Percentiles rank a stretch among this genome's conserved stretches.
Conservation (phyloP, 176 grass and related monocot species). For the Carex scoparia region DNA sequence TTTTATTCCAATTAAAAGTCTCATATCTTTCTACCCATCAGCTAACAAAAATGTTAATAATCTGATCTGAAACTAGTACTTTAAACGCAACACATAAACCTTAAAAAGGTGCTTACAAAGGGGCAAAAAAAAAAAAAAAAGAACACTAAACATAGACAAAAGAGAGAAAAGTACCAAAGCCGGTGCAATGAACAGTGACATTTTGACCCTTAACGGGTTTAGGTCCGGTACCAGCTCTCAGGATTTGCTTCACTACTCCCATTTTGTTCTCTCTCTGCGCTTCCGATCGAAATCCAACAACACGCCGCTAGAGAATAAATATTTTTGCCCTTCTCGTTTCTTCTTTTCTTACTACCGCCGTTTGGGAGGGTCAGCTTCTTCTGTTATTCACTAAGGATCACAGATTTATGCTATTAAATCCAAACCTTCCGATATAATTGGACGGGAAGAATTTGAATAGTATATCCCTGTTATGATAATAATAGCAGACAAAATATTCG, state of each 20-base stretch:
- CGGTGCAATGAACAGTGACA: slow-evolving; percentile 98
- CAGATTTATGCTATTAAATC: not conserved
- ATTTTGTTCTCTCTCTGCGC: slow-evolving; percentile 19
- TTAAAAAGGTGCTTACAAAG: not conserved
- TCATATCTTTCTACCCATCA: slow-evolving; percentile 4
- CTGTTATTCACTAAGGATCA: not conserved
- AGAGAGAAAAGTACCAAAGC: slow-evolving; percentile 50
- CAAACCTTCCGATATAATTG: not conserved
- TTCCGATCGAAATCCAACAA: not conserved
- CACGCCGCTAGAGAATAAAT: not conserved
- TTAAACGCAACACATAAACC: not conserved
- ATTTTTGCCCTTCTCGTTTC: not conserved
- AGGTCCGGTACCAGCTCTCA: slow-evolving; percentile 60
- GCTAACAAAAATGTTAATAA: not conserved
- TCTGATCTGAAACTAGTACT: not conserved
- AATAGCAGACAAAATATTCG: not conserved
- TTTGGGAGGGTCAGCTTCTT: not conserved
- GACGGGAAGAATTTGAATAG: not conserved
- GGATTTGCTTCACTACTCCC: slow-evolving; percentile 76
- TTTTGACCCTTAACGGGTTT: slow-evolving; percentile 79
- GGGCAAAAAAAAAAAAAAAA: not conserved
- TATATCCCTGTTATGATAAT: no score
- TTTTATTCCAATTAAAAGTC: not conserved
- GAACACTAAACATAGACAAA: not conserved
- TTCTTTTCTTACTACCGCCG: not conserved